Percentiles rank a stretch among this genome's conserved stretches.
Conservation (phyloP, 257 asterid species). For the Gardenia jasminoides region DNA sequence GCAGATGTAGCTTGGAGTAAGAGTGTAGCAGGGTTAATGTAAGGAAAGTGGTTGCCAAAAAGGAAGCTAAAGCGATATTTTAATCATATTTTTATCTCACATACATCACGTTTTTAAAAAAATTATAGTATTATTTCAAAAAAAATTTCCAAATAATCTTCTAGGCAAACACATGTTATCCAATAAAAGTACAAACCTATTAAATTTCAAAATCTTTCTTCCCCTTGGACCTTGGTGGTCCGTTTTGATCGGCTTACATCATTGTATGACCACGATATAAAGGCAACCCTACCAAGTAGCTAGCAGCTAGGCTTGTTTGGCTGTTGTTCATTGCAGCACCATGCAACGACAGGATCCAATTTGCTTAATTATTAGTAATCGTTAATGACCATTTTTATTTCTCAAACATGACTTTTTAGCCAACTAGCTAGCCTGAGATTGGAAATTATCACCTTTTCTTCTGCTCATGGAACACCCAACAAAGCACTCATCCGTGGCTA, state of each 20-base stretch:
- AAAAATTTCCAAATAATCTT: too few relatives aligned
- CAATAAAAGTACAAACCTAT: neutral
- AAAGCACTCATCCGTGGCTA: neutral
- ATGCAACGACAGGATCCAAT: neutral
- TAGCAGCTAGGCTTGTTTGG: constrained; percentile 10
- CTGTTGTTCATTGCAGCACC: constrained; percentile 19
- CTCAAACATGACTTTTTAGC: neutral
- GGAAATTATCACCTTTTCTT: neutral
- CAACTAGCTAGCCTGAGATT: neutral
- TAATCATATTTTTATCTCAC: too few relatives aligned
- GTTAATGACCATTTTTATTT: neutral
- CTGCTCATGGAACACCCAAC: neutral
- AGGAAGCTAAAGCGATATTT: too few relatives aligned
- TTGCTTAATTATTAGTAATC: neutral
- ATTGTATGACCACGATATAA: constrained; percentile 12
- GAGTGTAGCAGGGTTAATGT: too few relatives aligned
- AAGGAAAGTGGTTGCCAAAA: too few relatives aligned
- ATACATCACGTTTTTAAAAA: too few relatives aligned
- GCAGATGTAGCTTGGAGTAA: too few relatives aligned
- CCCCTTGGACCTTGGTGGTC: neutral
- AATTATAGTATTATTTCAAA: too few relatives aligned
- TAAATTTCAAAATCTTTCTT: neutral
- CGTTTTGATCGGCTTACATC: neutral
- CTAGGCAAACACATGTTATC: too few relatives aligned
- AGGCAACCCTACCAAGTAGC: constrained; percentile 15